Evolutionary conservation across 768 basidiomycete genomes (phyloP).

Genomic region (Boletellus ananas): DNA sequence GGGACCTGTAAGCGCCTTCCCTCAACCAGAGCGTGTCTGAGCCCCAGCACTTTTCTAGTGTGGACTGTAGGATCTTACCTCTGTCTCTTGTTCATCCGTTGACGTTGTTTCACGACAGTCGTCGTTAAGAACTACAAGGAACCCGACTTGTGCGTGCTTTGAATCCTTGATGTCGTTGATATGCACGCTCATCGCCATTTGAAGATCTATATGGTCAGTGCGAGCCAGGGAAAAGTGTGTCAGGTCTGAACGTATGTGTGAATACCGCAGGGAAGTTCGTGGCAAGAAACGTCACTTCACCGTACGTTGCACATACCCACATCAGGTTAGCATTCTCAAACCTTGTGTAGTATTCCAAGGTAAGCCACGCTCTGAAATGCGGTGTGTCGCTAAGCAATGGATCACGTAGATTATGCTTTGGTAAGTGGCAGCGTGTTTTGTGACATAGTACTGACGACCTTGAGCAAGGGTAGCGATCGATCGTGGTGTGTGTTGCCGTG

Average conservation of each 20-base stretch:
- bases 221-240: slow-evolving; percentile 24
- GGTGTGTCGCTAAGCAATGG: slow-evolving; percentile 5
- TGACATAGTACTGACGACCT: not conserved
- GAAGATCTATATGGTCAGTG: slow-evolving; percentile 77
- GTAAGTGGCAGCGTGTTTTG: slow-evolving; percentile 36
- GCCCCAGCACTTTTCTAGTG: slow-evolving; percentile 35
- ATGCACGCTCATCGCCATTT: slow-evolving; percentile 1
- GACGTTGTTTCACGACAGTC: slow-evolving; percentile 35
- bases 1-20: slow-evolving; percentile 59
- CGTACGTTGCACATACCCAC: slow-evolving; percentile 38
- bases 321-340: slow-evolving; percentile 1
- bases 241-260: slow-evolving; percentile 21
- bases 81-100: not conserved
- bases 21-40: not conserved
- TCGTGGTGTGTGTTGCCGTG: slow-evolving; percentile 49
- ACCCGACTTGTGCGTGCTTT: slow-evolving; percentile 68
- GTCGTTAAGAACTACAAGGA: slow-evolving; percentile 70
- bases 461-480: slow-evolving; percentile 87
- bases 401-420: slow-evolving; percentile 78
- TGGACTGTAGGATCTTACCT: slow-evolving; percentile 55
- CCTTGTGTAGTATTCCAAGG: slow-evolving; percentile 69
- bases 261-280: slow-evolving; percentile 75
- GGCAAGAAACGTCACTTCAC: slow-evolving; percentile 83
- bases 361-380: slow-evolving; percentile 25
- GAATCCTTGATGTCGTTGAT: not conserved